Evolutionary conservation across 306 rosid species (phyloP).

Genomic region (Lotus japonicus): DNA sequence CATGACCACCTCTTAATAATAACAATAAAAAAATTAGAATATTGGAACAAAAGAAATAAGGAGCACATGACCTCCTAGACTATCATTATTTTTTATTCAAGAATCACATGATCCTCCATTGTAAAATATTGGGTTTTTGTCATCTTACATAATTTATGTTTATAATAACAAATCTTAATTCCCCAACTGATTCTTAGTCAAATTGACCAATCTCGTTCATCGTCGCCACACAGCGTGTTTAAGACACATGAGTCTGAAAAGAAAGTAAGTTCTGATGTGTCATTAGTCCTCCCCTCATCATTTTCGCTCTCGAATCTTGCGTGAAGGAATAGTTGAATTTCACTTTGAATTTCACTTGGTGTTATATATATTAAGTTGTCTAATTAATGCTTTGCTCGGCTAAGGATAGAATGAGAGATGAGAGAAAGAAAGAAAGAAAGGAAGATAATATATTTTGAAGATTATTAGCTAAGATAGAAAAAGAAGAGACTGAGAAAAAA

Average conservation of each 20-base stretch:
- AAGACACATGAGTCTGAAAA: not conserved
- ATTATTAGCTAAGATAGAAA: too few species aligned
- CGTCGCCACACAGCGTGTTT: not conserved
- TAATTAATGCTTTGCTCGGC: too few species aligned
- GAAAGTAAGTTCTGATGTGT: not conserved
- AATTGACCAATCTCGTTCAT: not conserved
- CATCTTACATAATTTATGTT: not conserved
- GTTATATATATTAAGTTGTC: too few species aligned
- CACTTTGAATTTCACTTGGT: too few species aligned
- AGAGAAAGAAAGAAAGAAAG: too few species aligned
- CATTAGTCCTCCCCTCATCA: too few species aligned
- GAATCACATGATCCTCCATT: slow-evolving; percentile 24
- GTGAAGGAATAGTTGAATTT: not conserved
- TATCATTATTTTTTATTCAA: not conserved
- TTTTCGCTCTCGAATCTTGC: not conserved
- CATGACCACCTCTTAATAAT: slow-evolving; percentile 19
- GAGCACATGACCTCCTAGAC: slow-evolving; percentile 24
- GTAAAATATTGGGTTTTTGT: slow-evolving; percentile 17
- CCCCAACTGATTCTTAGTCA: not conserved
- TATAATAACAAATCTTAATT: slow-evolving; percentile 6
- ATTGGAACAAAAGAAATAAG: not conserved
- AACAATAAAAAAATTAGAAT: not conserved
- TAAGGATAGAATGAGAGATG: too few species aligned
- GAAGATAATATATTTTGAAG: too few species aligned
- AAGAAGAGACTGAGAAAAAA: too few species aligned